Evolutionary conservation across 2,329 filamentous ascomycete genomes (phyloP), one percentile per base, ranked within the genome.

Genomic region (Plenodomus biglobosus): DNA sequence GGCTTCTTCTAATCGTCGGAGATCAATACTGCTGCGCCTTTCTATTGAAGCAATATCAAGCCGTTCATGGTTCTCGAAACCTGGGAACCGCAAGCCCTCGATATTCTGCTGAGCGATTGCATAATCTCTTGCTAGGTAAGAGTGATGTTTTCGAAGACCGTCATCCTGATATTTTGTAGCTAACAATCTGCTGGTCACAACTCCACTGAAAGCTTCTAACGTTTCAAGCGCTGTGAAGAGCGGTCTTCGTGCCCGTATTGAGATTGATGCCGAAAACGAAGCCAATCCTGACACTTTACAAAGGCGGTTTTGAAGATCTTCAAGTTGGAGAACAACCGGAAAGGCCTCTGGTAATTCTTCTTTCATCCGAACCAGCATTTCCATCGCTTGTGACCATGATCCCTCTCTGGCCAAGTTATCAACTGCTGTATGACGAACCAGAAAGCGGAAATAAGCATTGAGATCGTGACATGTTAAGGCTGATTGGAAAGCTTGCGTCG

Each of bases 291-390:
- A 40, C 38, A 40, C 38, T 40, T 40, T 40, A 40, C 38, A 10
- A 40, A 40, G 38, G 38, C 38, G 38, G 38, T 40, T 40, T 40
- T 40, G 38, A 40, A 40, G 38, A 40, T 40, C 38, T 40, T 40
- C 38, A 40, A 40, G 38, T 40, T 40, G 38, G 38, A 40, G 38
- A 40, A 40, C 38, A 40, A 40, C 38, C 21, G 38, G 19, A 40
- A 40, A 40, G 38, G 38, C 38, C 38, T 40, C 38, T 40, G 38
- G 38, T 40, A 40, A 40, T 40, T 40, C 38, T 40, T 40, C 38
- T 40, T 19, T 40, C 20, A 40, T 40, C 38, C 38, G 38, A 40
- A 40, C 38, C 20, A 40, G 38, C 20, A 40, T 40, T 40, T 40
- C 38, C 38, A 40, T 40, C 19, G 38, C 38, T 40, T 40, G 38